These are phyloP conservation scores for Alternaria postmessia DNA, from an alignment of 2,329 filamentous ascomycete genomes.

Conservation along the genomic window DNA sequence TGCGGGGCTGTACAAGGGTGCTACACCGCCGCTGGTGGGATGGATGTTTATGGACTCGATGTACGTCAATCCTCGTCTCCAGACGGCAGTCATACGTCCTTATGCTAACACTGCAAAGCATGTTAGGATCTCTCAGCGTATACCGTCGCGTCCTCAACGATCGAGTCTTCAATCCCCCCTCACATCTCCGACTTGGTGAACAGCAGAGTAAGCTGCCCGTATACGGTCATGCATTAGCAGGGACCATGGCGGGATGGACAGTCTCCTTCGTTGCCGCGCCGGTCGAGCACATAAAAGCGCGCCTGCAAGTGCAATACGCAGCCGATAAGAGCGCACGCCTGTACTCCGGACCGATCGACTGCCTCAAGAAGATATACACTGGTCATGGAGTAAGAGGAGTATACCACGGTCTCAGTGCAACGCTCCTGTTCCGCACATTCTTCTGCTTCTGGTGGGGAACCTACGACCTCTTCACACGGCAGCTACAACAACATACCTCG, in stretches of 20 bases:
- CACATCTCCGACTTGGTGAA: conserved; percentile 54
- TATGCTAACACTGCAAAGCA: conserved; percentile 52
- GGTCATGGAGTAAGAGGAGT: conserved; percentile 79
- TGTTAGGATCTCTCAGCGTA: conserved; percentile 90
- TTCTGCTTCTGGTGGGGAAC: conserved; percentile 99
- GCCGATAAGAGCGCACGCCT: conserved; percentile 77
- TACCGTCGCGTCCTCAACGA: conserved; percentile 87
- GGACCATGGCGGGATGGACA: conserved; percentile 84
- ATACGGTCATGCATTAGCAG: conserved; percentile 86
- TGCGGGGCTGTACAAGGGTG: conserved; percentile 89
- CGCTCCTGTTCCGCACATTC: conserved; percentile 86
- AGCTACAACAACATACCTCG: conserved; percentile 70
- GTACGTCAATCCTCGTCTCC: conserved; percentile 46
- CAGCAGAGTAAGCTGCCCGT: conserved; percentile 68
- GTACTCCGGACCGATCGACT: conserved; percentile 89
- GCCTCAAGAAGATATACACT: conserved; percentile 66
- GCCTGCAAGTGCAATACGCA: conserved; percentile 92
- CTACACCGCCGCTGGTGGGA: conserved; percentile 87
- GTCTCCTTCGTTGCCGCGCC: conserved; percentile 93
- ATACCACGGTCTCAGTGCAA: conserved; percentile 86
- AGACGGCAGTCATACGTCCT: neutral
- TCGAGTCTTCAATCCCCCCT: conserved; percentile 72
- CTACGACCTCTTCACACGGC: conserved; percentile 83
- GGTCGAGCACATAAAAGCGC: conserved; percentile 93
- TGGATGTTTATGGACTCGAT: conserved; percentile 98